These are phyloP conservation scores for Fistulifera solaris DNA, from an alignment of 108 stramenopile species.

Conservation along the genomic window DNA sequence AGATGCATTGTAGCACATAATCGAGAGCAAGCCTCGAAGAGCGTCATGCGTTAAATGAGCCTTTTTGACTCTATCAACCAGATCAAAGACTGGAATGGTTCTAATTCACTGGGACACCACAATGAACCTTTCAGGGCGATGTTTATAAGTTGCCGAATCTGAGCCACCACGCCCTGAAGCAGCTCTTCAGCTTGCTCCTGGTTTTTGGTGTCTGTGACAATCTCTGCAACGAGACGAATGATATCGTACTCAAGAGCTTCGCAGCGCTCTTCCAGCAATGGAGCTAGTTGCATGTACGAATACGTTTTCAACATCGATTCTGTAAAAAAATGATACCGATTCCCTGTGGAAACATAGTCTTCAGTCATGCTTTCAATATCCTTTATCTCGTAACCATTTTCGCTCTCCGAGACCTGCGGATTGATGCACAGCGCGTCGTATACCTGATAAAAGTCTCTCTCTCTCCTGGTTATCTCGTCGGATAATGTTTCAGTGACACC, in stretches of 20 bases:
- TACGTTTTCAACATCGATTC: slow-evolving; percentile 25
- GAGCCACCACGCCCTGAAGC: not conserved
- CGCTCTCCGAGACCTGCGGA: slow-evolving; percentile 45
- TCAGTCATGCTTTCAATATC: slow-evolving; percentile 2
- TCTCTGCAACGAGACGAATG: not conserved
- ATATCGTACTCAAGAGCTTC: slow-evolving; percentile 39
- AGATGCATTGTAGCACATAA: slow-evolving; percentile 32
- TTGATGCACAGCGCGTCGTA: slow-evolving; percentile 32
- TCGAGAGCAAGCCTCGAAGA: slow-evolving; percentile 33
- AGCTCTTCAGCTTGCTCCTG: too few relatives aligned
- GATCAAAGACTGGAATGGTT: slow-evolving; percentile 75
- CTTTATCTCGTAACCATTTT: slow-evolving; percentile 51
- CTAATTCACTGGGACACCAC: slow-evolving; percentile 51
- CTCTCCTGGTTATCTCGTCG: not conserved
- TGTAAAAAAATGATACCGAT: not conserved
- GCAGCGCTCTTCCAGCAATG: slow-evolving; percentile 60
- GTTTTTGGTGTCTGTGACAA: too few relatives aligned
- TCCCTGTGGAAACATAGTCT: not conserved
- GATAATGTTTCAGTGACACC: not conserved
- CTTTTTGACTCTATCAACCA: slow-evolving; percentile 65
- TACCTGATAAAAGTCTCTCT: slow-evolving; percentile 8
- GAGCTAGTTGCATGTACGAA: slow-evolving; percentile 48
- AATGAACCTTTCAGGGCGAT: slow-evolving; percentile 25
- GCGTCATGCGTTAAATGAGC: slow-evolving; percentile 18
- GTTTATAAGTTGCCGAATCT: slow-evolving; percentile 27